Conservation (phyloP, 371 early-diverging fungal species). For the Dichotomocladium elegans region DNA sequence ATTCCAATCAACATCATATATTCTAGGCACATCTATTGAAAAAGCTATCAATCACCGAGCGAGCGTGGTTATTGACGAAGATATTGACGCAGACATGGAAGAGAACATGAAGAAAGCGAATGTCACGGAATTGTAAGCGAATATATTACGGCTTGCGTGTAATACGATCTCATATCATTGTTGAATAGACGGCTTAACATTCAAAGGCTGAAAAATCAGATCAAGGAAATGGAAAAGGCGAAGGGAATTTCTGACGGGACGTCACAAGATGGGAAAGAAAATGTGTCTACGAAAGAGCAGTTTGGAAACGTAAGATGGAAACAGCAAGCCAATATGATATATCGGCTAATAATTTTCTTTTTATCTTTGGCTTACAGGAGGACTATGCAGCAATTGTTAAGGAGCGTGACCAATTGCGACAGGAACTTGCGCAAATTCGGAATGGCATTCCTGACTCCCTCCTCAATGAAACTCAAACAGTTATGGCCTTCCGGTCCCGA, state of each 20-base stretch:
- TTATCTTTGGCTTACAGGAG: constrained; percentile 5
- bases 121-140: constrained; percentile 41
- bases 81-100: constrained; percentile 27
- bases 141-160: background rate
- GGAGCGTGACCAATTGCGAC: constrained; percentile 59
- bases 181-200: constrained; percentile 31
- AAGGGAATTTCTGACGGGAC: constrained; percentile 15
- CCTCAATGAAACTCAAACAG: constrained; percentile 42
- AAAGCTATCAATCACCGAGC: constrained; percentile 29
- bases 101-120: constrained; percentile 52
- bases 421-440: constrained; percentile 61
- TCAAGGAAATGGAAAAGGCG: constrained; percentile 31
- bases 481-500: constrained; percentile 46
- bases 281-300: constrained; percentile 53
- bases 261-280: constrained; percentile 15
- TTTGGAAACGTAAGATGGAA: constrained; percentile 50
- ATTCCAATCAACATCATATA: too few relatives aligned
- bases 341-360: too few relatives aligned
- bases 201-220: constrained; percentile 30
- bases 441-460: constrained; percentile 47
- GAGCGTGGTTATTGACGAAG: constrained; percentile 36
- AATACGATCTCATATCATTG: background rate
- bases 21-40: constrained; percentile 22
- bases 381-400: constrained; percentile 61
- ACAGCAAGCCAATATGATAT: background rate